Percentiles rank a stretch among this genome's conserved stretches.
These are phyloP conservation scores for Chytriomyces hyalinus DNA, from an alignment of 192 early-diverging fungal genomes.

Conservation along the genomic window DNA sequence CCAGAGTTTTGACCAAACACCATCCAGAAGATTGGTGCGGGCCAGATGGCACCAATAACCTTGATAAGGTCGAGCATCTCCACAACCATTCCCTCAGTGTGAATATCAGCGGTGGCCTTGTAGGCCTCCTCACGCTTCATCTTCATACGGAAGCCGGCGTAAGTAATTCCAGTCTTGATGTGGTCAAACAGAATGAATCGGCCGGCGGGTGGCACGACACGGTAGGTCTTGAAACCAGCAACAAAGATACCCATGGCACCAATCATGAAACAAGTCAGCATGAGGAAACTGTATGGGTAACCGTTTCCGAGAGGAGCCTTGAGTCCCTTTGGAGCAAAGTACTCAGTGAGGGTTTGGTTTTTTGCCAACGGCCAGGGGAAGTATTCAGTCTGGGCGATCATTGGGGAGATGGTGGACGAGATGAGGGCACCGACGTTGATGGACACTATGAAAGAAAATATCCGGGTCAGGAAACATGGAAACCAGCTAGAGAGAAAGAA, in stretches of 20 bases:
- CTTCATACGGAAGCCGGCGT: slow-evolving; percentile 4
- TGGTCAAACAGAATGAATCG: slow-evolving; percentile 58
- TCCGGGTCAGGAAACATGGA: neutral
- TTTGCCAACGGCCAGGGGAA: neutral
- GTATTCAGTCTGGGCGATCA: slow-evolving; percentile 32
- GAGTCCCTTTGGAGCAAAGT: neutral
- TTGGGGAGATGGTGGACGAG: slow-evolving; percentile 54
- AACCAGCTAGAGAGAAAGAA: no score
- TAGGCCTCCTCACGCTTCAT: slow-evolving; percentile 10
- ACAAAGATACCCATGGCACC: slow-evolving; percentile 55
- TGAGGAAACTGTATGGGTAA: slow-evolving; percentile 51
- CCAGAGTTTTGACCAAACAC: slow-evolving; percentile 48
- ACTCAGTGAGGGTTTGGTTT: neutral
- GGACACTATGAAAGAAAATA: slow-evolving; percentile 27
- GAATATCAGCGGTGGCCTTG: neutral
- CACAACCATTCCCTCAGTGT: slow-evolving; percentile 32
- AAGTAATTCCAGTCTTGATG: slow-evolving; percentile 38
- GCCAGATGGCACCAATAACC: slow-evolving; percentile 40
- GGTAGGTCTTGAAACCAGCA: slow-evolving; percentile 55
- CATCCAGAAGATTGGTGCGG: slow-evolving; percentile 52
- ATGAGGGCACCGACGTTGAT: slow-evolving; percentile 67
- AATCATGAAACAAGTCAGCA: slow-evolving; percentile 51
- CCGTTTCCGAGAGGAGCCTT: slow-evolving; percentile 46
- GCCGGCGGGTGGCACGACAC: slow-evolving; percentile 67
- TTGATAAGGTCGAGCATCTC: slow-evolving; percentile 45